Base-by-base conservation (phyloP, 1,284 basidiomycete genomes). In the Pseudozyma sp. region DNA sequence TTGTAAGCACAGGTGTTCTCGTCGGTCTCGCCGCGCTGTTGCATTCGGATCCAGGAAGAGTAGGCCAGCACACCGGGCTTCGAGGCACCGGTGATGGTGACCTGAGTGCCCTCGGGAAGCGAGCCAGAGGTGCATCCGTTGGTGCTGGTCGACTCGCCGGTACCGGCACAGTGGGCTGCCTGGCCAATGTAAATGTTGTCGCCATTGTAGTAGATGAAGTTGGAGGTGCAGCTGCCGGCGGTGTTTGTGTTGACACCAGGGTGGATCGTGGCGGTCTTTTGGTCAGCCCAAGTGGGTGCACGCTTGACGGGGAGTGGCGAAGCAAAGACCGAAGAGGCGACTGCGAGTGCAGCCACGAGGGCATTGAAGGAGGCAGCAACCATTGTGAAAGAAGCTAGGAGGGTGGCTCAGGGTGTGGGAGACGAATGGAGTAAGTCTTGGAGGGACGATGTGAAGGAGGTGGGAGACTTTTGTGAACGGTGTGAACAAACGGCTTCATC, bases 201-300 rank as follows among this genome's bases (percentile, higher is more conserved):
- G 48, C 74, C 73, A 11, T 68, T 54, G 60, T 69, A 70, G 50
- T 48, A 77, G 59, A 78, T 54, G 37, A 76, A 78, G 62, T 78
- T 78, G 35, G 73, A 68, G 0, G 76, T 78, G 56, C 76, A 78
- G 45, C 59, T 58, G 17, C 74, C 76, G 10, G 64, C 60, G 9
- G 76, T 78, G 54, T 77, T 61, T 44, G 76, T 74, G 58, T 78
- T 77, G 51, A 78, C 76, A 43, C 76, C 76, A 5, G 76, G 76
- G 51, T 76, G 70, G 42, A 78, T 70, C 11, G 75, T 74, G 8
- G 75, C 74, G 6, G 54, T 59, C 31, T 19, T 45, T 17, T 16
- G 42, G 42, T 56, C 53, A 11, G 73, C 73, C 68, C 68, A 75
- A 37, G 58, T 54, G 7, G 73, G 73, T 5, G 66, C 68, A n/a